These are phyloP conservation scores for Fusarium acutatum DNA, from an alignment of 2,329 filamentous ascomycete genomes.

Conservation along the genomic window DNA sequence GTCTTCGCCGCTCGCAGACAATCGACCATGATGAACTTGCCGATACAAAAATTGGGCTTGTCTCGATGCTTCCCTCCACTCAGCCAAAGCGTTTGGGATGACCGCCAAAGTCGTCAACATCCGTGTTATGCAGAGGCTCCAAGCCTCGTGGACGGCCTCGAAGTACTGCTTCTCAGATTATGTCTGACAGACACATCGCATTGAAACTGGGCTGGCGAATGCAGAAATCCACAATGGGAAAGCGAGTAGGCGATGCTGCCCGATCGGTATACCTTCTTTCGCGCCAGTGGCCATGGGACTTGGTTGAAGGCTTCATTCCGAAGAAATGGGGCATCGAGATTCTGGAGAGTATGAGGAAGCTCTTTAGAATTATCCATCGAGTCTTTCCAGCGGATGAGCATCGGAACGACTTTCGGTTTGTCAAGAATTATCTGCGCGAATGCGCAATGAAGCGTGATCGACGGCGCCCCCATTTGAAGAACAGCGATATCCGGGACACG, in stretches of 20 bases:
- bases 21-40: not conserved
- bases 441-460: not conserved
- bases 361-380: not conserved
- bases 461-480: not conserved
- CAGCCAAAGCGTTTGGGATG: not conserved
- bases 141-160: not conserved
- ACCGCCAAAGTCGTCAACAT: not conserved
- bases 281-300: slow-evolving; percentile 4
- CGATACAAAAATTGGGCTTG: not conserved
- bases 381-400: not conserved
- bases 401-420: not conserved
- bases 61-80: not conserved
- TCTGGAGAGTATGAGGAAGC: not conserved
- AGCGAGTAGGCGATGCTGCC: not conserved
- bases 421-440: not conserved
- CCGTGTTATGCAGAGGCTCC: not conserved
- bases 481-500: not conserved
- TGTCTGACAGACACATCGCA: not conserved
- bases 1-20: not conserved
- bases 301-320: not conserved
- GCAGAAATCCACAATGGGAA: not conserved
- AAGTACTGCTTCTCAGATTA: fast-evolving
- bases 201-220: not conserved
- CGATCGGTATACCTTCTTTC: not conserved
- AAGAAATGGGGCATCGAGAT: not conserved